phyloP scores from a whole-genome alignment of 768 basidiomycete species.

The Guyanaporus albipodus region DNA sequence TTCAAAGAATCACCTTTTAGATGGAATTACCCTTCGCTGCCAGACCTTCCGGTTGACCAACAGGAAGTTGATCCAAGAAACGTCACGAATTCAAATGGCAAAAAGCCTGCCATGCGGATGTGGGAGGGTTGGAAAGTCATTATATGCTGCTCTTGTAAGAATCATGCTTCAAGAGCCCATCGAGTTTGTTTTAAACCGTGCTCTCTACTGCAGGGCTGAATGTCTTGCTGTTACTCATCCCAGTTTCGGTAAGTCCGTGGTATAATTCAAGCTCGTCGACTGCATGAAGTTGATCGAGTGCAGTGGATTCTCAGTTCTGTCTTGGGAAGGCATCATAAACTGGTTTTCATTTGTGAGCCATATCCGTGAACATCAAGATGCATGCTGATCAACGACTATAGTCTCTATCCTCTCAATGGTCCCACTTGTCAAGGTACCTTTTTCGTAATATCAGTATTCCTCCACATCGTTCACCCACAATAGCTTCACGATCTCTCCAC shows the following conservation, averaged over 20 bases:
- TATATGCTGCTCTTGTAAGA: conserved; percentile 55
- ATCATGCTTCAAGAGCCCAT: background rate
- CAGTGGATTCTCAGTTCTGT: conserved; percentile 57
- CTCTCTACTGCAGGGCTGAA: conserved; percentile 55
- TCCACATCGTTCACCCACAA: conserved; percentile 4
- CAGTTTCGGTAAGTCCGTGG: conserved; percentile 57
- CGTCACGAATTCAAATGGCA: background rate
- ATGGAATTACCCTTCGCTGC: conserved; percentile 28
- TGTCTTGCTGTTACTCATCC: conserved; percentile 58
- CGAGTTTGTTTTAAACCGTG: background rate
- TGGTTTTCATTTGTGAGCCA: conserved; percentile 60
- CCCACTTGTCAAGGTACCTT: conserved; percentile 66
- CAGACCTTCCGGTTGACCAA: conserved; percentile 17
- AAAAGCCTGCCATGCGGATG: conserved; percentile 15
- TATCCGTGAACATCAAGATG: background rate
- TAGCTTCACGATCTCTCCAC: conserved; percentile 79
- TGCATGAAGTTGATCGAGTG: background rate
- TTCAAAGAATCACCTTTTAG: conserved; percentile 28
- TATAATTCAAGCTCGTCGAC: background rate
- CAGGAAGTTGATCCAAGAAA: background rate
- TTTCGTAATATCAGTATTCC: background rate
- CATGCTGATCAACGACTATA: conserved; percentile 21
- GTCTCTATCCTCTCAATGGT: conserved; percentile 69
- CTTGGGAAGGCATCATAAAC: conserved; percentile 43
- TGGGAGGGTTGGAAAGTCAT: conserved; percentile 54